phyloP scores from a whole-genome alignment of 2,329 filamentous ascomycete genomes.

The Calycina herbarum region DNA sequence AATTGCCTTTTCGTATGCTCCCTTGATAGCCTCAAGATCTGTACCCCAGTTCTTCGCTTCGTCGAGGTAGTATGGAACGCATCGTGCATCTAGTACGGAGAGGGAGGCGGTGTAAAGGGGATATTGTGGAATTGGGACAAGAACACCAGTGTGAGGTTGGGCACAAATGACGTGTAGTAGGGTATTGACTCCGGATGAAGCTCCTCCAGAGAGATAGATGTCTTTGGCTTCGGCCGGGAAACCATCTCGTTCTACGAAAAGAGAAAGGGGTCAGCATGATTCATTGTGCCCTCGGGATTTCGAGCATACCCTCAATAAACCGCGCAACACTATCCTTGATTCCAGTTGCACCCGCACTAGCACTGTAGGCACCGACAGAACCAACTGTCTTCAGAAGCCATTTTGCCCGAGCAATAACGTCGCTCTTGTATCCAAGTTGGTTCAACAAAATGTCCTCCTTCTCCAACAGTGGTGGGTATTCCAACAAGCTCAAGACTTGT shows the following conservation, averaged over 20 bases:
- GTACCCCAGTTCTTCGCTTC: conserved; percentile 87
- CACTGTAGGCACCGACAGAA: conserved; percentile 94
- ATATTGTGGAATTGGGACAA: conserved; percentile 96
- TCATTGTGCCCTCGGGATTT: conserved; percentile 69
- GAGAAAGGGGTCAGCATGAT: conserved; percentile 5
- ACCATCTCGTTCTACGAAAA: conserved; percentile 70
- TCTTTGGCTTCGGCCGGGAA: conserved; percentile 77
- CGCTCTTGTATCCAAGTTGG: conserved; percentile 80
- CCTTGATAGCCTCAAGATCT: conserved; percentile 73
- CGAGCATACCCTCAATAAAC: conserved; percentile 80
- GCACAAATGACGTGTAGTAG: conserved; percentile 88
- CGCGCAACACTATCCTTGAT: conserved; percentile 88
- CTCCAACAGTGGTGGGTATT: conserved; percentile 84
- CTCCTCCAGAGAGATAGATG: conserved; percentile 89
- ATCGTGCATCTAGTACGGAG: conserved; percentile 77
- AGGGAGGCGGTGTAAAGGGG: conserved; percentile 95
- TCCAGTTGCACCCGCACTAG: conserved; percentile 82
- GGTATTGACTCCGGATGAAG: conserved; percentile 92
- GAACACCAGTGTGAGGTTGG: conserved; percentile 72
- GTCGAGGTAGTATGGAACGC: conserved; percentile 92
- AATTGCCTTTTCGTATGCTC: conserved; percentile 72
- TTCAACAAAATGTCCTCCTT: conserved; percentile 77
- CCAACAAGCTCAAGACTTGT: conserved; percentile 88
- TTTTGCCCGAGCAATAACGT: conserved; percentile 82
- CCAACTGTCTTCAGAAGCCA: conserved; percentile 79